Conservation (phyloP, 2,329 filamentous ascomycete genomes). For the Cercospora sp. region DNA sequence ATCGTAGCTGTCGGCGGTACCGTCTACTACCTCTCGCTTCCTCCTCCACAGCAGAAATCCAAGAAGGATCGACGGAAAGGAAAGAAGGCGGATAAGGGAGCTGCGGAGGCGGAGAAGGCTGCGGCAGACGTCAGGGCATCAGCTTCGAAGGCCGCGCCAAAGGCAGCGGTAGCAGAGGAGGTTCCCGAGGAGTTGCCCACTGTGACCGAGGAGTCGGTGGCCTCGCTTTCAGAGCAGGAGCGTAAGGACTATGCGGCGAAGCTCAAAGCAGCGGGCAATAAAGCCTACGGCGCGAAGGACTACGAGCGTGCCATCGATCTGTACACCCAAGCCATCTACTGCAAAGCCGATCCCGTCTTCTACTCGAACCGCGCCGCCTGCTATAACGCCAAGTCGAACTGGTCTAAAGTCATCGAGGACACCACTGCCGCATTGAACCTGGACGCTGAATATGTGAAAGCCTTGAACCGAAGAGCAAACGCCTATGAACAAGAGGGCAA, state of each 20-base stretch:
- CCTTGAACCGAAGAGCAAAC: conserved; percentile 91
- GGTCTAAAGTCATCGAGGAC: conserved; percentile 95
- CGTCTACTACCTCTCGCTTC: conserved; percentile 77
- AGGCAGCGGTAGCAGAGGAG: conserved; percentile 40
- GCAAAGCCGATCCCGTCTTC: conserved; percentile 96
- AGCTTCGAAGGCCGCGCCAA: conserved; percentile 30
- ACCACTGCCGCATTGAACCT: conserved; percentile 92
- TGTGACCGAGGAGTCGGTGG: conserved; percentile 51
- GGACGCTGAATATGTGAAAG: conserved; percentile 95
- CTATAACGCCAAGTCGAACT: conserved; percentile 89
- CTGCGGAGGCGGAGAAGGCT: conserved; percentile 43
- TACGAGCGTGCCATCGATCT: conserved; percentile 92
- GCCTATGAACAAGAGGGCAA: conserved; percentile 91
- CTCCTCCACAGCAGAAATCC: conserved; percentile 55
- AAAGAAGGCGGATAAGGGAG: conserved; percentile 66
- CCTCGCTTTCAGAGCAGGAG: conserved; percentile 58
- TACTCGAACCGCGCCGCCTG: conserved; percentile 98
- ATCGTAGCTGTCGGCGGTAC: conserved; percentile 89
- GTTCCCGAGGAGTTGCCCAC: conserved; percentile 51
- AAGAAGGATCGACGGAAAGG: conserved; percentile 89
- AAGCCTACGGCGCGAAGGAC: conserved; percentile 90
- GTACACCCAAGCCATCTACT: conserved; percentile 93
- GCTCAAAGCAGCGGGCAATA: conserved; percentile 93
- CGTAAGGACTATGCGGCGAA: conserved; percentile 85
- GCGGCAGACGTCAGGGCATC: conserved; percentile 28